A percentile compares a stretch with the other conserved stretches of the same genome.
phyloP scores from a whole-genome alignment of 257 asterid species.

The Solanum etuberosum region DNA sequence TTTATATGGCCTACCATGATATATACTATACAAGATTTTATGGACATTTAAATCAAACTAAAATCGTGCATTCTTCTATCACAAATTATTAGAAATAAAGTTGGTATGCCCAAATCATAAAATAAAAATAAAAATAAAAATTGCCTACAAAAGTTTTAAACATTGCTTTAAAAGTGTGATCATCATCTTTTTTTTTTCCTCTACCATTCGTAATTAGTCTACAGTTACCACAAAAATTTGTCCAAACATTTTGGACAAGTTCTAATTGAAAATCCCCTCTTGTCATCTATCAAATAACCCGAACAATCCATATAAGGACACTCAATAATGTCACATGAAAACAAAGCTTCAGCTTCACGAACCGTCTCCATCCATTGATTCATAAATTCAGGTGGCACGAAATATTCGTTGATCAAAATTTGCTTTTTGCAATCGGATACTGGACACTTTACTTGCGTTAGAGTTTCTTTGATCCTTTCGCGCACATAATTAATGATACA shows the following conservation, averaged over 20 bases:
- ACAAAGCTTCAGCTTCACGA: not conserved
- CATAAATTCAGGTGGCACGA: not conserved
- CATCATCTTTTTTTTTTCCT: no score
- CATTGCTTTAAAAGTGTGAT: not conserved
- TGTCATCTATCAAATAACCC: not conserved
- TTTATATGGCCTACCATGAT: no score
- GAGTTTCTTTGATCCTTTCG: not conserved
- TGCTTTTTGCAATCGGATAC: not conserved
- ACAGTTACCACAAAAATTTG: not conserved
- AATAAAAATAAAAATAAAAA: no score
- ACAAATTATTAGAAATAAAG: no score
- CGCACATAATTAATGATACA: not conserved
- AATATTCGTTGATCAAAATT: not conserved
- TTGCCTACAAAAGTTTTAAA: not conserved
- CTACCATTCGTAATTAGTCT: not conserved
- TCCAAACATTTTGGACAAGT: slow-evolving; percentile 3
- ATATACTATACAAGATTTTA: no score
- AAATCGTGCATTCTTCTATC: not conserved
- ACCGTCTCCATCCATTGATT: not conserved
- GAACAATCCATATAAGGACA: not conserved
- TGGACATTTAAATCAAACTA: no score
- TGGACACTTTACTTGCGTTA: not conserved
- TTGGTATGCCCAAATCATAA: not conserved
- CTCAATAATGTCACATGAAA: not conserved
- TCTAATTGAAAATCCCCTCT: not conserved